Percentiles rank a stretch among this genome's conserved stretches.
phyloP scores from a whole-genome alignment of 306 rosid genomes.

The Trifolium subterraneum region DNA sequence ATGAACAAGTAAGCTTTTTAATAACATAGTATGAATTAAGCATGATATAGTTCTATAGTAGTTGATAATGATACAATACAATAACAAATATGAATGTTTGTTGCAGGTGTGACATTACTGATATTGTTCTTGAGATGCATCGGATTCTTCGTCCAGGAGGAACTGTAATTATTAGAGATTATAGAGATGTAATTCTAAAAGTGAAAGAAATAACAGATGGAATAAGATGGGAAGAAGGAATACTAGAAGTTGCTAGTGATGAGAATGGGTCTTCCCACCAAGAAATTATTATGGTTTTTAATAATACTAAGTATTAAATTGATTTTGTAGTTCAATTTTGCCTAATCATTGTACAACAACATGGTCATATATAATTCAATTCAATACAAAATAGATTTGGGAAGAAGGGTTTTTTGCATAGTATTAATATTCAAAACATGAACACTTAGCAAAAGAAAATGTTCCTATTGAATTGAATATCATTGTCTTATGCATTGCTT shows the following conservation, averaged over 20 bases:
- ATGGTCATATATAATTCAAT: neutral
- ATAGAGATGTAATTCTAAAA: slow-evolving; percentile 43
- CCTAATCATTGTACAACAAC: slow-evolving; percentile 3
- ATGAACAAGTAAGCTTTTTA: slow-evolving; percentile 57
- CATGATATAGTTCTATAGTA: neutral
- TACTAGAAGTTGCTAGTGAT: slow-evolving; percentile 30
- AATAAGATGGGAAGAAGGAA: slow-evolving; percentile 53
- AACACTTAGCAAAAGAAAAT: no score
- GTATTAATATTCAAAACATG: neutral
- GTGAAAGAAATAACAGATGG: slow-evolving; percentile 51
- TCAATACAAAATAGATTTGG: neutral
- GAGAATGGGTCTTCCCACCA: slow-evolving; percentile 40
- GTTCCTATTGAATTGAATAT: no score
- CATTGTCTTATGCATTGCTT: no score
- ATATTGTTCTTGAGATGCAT: slow-evolving; percentile 58
- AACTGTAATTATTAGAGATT: slow-evolving; percentile 57
- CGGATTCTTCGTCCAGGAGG: slow-evolving; percentile 60
- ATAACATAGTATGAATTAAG: neutral
- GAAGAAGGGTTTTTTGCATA: neutral
- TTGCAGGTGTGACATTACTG: slow-evolving; percentile 56
- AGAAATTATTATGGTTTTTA: slow-evolving; percentile 47
- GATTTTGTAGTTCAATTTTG: neutral
- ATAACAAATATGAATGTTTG: neutral
- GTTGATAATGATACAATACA: no score
- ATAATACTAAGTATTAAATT: slow-evolving; percentile 40